Percentiles rank a stretch among this genome's conserved stretches.
Conservation (phyloP, 306 rosid species). For the Clitoria ternatea region DNA sequence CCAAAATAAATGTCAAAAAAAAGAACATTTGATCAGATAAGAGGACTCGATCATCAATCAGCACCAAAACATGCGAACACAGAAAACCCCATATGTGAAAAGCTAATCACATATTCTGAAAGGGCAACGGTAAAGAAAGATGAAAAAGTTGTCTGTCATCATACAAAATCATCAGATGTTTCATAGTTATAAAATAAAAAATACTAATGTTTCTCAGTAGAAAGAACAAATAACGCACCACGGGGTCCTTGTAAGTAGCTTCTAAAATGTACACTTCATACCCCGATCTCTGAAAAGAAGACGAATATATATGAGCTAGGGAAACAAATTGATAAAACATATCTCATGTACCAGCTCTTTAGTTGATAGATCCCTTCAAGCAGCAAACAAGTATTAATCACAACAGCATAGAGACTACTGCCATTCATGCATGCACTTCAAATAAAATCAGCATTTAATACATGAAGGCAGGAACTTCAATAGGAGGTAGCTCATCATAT, state of each 20-base stretch:
- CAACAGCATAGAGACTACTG: conserved; percentile 15
- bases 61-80: conserved; percentile 21
- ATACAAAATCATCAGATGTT: background rate
- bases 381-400: conserved; percentile 7
- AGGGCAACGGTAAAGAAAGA: background rate
- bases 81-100: background rate
- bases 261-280: conserved; percentile 93
- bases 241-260: conserved; percentile 96
- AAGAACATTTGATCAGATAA: conserved; percentile 2
- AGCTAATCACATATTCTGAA: background rate
- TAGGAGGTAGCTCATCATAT: conserved; percentile 7
- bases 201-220: conserved; percentile 4
- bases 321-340: conserved; percentile 17
- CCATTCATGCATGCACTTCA: conserved; percentile 20
- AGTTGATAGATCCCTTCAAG: conserved; percentile 9
- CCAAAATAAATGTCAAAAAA: background rate
- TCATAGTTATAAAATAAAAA: background rate
- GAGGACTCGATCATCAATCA: background rate
- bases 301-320: conserved; percentile 35
- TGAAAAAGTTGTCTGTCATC: background rate
- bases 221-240: conserved; percentile 40
- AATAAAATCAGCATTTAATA: conserved; percentile 1
- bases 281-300: conserved; percentile 78
- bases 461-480: conserved; percentile 3
- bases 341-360: conserved; percentile 4